Evolutionary conservation across 2,329 filamentous ascomycete genomes (phyloP), one percentile per base, ranked within the genome.

Genomic region (Grosmannia serpens): DNA sequence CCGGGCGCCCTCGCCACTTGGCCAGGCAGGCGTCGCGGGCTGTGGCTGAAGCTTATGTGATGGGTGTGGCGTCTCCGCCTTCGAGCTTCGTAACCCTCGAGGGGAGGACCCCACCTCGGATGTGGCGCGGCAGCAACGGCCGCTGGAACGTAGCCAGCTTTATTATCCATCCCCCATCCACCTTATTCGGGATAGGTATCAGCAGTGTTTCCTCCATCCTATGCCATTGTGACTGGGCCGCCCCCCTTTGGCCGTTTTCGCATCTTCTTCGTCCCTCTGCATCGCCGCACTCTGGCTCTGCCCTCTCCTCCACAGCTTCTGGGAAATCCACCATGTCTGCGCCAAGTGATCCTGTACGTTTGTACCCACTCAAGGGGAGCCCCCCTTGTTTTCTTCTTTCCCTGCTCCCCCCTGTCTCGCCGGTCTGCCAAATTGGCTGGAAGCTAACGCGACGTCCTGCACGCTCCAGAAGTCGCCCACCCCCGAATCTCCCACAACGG

Each of bases 401-500:
- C 3, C 4, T 26, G 41, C n/a, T 26, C 20, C 13, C 27, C 22
- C 17, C 20, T 15, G 17, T 29, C 29, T 49, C 26, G 7, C 20
- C 46, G 13, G 20, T 27, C 41, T 29, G 46, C 55, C 50, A 59
- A 33, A 56, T 17, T 17, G 35, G 11, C 35, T 38, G 33, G 5
- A 53, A 46, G 41, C 27, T 33, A 38, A 44, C 53, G 29, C 17
- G 31, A 29, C n/a, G 15, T 38, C 27, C 33, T 24, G 22, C 56
- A 29, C 55, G 17, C 62, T 80, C 74, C 72, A 67, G 65, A 82
- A 81, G 65, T 66, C 68, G 46, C 68, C 71, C 41, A 66, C 68
- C 15, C 79, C 83, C 44, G 84, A 87, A 71, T 86, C 84, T 53
- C 84, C 84, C 11, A 86, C 84, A 13, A 87, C 84, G 51, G 83